Conservation (phyloP, 176 grass and related monocot species). For the Tuctoria greenei region DNA sequence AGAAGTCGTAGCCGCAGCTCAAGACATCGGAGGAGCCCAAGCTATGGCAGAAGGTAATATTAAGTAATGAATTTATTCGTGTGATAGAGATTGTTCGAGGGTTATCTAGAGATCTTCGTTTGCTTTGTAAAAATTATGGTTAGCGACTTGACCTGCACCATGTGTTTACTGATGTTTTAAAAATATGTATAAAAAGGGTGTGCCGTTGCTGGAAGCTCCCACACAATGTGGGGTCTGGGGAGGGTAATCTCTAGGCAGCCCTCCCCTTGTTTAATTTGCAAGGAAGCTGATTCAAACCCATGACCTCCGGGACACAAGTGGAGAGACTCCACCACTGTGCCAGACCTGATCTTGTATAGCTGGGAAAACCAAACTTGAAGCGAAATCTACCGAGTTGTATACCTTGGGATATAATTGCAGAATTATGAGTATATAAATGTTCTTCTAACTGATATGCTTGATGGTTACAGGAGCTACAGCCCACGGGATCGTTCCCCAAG, state of each 20-base stretch:
- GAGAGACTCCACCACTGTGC: no score
- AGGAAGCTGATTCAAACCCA: no score
- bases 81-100: background rate
- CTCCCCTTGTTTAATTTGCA: no score
- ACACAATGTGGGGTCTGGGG: no score
- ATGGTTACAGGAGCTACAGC: slow-evolving; percentile 70
- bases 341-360: background rate
- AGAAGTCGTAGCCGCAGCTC: slow-evolving; percentile 56
- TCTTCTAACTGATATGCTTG: background rate
- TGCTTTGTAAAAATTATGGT: background rate
- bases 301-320: no score
- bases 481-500: slow-evolving; percentile 77
- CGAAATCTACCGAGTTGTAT: slow-evolving; percentile 4
- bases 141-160: background rate
- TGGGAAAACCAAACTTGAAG: background rate
- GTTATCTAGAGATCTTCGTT: background rate
- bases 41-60: slow-evolving; percentile 71
- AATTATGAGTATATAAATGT: slow-evolving; percentile 5
- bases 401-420: background rate
- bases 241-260: no score
- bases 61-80: background rate
- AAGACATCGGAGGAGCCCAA: slow-evolving; percentile 80
- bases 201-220: no score
- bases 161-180: slow-evolving; percentile 8
- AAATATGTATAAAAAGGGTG: background rate